phyloP scores from a whole-genome alignment of 805 yeast species.

The Myxozyma melibiosi region DNA sequence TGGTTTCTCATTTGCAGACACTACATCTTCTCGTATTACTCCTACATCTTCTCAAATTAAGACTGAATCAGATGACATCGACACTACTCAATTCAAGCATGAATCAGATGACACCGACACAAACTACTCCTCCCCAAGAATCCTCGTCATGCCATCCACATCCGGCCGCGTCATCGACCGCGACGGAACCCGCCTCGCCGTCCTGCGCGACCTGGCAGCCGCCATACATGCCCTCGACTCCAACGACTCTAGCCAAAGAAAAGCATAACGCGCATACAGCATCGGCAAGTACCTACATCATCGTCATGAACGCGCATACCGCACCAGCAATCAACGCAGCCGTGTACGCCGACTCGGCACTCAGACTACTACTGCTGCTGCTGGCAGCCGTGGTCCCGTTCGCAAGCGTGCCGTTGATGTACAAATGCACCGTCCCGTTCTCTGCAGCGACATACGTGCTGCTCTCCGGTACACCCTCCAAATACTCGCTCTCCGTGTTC shows the following conservation, averaged over 20 bases:
- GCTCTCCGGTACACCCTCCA: constrained; percentile 15
- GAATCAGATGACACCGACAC: not conserved
- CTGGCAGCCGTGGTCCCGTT: constrained; percentile 25
- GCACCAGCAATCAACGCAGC: not conserved
- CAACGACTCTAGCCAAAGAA: not conserved
- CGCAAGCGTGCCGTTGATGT: constrained; percentile 24
- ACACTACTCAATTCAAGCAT: not conserved
- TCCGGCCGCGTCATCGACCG: constrained; percentile 66
- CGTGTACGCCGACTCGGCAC: not conserved
- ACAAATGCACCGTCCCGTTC: constrained; percentile 16
- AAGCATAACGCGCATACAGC: not conserved
- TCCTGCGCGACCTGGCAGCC: constrained; percentile 52
- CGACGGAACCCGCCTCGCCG: constrained; percentile 48
- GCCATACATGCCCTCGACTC: constrained; percentile 16
- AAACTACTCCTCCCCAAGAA: constrained; percentile 32
- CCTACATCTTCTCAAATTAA: too few relatives aligned
- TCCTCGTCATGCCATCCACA: constrained; percentile 70
- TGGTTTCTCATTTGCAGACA: not conserved
- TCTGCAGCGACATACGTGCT: not conserved
- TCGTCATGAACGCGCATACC: not conserved
- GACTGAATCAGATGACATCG: not conserved
- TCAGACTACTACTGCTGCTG: not conserved
- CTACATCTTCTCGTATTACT: too few relatives aligned
- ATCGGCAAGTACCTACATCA: not conserved
- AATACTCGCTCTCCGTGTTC: constrained; percentile 13